phyloP scores from a whole-genome alignment of 2,329 filamentous ascomycete genomes.

The Epichloe elymi region DNA sequence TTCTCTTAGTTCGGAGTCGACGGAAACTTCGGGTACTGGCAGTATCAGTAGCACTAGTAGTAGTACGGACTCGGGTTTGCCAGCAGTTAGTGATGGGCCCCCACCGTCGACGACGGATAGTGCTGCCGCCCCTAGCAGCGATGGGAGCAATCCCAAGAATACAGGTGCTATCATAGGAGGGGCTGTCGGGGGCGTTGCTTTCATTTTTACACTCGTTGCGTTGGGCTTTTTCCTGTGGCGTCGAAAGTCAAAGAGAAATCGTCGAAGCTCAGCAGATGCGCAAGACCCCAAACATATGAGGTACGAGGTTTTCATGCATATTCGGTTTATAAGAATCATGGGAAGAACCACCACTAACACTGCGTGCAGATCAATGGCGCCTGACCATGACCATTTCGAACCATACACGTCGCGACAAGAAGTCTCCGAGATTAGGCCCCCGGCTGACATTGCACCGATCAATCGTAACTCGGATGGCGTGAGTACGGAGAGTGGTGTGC shows the following conservation, averaged over 20 bases:
- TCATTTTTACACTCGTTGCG: conserved; percentile 28
- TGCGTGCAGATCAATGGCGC: conserved; percentile 16
- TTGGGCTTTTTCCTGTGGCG: conserved; percentile 31
- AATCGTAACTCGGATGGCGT: conserved; percentile 6
- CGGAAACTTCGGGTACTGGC: conserved; percentile 4
- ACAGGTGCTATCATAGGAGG: conserved; percentile 42
- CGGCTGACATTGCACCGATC: conserved; percentile 2
- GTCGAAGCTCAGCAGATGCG: not conserved
- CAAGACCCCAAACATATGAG: conserved; percentile 27
- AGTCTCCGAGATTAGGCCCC: conserved; percentile 9
- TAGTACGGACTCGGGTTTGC: not conserved
- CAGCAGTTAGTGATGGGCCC: conserved; percentile 1
- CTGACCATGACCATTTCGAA: conserved; percentile 13
- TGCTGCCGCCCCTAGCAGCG: conserved; percentile 16
- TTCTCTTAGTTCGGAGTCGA: conserved; percentile 20
- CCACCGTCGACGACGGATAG: conserved; percentile 8
- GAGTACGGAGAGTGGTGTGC: not conserved
- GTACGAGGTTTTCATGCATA: conserved; percentile 14
- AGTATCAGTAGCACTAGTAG: not conserved
- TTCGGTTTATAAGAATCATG: not conserved
- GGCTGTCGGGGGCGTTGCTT: conserved; percentile 36
- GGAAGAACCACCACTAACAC: conserved; percentile 8
- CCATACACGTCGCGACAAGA: conserved; percentile 18
- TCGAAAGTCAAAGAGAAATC: conserved; percentile 12
- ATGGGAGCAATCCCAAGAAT: conserved; percentile 17